Evolutionary conservation across 208 protist genomes (phyloP).

Genomic region (Entamoeba dispar): DNA sequence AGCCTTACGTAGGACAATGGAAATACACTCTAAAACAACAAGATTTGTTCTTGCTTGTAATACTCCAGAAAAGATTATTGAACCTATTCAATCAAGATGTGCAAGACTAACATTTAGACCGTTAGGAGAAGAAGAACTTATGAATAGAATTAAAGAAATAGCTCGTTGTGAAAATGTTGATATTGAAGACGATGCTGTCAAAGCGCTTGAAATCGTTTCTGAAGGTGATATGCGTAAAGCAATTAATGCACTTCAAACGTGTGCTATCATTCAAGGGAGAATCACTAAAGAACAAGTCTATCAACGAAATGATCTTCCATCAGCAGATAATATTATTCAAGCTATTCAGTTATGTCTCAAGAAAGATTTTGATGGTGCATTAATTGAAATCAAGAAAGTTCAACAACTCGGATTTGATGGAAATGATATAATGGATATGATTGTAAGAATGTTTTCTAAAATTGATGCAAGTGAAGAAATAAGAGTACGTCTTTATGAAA

Average conservation of each 20-base stretch:
- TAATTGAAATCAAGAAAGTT: not conserved
- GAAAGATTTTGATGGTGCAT: not conserved
- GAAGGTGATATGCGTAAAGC: constrained; percentile 49
- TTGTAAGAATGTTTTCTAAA: not conserved
- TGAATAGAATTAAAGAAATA: constrained; percentile 31
- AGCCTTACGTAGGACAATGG: constrained; percentile 20
- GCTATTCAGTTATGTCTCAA: not conserved
- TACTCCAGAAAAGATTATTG: constrained; percentile 89
- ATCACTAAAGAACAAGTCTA: constrained; percentile 89
- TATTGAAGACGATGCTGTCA: constrained; percentile 70
- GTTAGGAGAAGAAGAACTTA: constrained; percentile 40
- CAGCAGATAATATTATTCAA: not conserved
- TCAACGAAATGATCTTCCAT: constrained; percentile 86
- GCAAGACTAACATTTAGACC: constrained; percentile 56
- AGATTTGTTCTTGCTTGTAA: constrained; percentile 96
- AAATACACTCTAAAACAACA: constrained; percentile 20
- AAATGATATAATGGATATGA: not conserved
- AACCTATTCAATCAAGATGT: constrained; percentile 85
- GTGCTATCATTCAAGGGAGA: constrained; percentile 65
- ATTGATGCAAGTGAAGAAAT: not conserved
- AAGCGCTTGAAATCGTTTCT: constrained; percentile 82
- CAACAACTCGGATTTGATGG: not conserved
- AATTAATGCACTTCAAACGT: constrained; percentile 88
- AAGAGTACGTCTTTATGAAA: not conserved
- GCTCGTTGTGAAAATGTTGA: constrained; percentile 54